Evolutionary conservation across 176 grass and related monocot species (phyloP), one percentile per base, ranked within the genome.

Genomic region (Metroxylon sagu): DNA sequence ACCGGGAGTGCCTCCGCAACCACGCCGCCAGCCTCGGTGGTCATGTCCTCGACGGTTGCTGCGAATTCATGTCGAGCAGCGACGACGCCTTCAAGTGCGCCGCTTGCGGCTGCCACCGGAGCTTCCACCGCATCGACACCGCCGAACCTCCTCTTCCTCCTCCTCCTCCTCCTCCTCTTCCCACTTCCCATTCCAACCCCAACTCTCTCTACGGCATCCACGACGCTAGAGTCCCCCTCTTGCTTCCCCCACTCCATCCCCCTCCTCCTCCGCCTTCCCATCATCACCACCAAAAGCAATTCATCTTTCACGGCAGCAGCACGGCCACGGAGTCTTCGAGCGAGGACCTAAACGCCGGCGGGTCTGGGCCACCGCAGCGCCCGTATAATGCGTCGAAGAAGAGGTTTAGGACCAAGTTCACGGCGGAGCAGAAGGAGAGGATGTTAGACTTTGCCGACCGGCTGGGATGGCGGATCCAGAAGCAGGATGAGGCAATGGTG

Each of bases 31-130:
- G 82, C 84, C 65, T 92, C 66, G 93, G 93, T 57, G 84, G 87
- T 48, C 81, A 98, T 57, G 79, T 98, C 64, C 76, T 98, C 18
- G 93, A 98, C 52, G 93, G 93, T 48, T 98, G 93, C 74, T 84
- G 93, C 66, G 93, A 98, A 81, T 98, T 89, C 93, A 92, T 92
- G 93, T 62, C 79, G 17, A 66, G 79, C 64, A 61, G 63, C 14
- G 23, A 65, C 14, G 71, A 56, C 51, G 84, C 79, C 54, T 78
- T 92, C 39, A 64, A 73, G 23, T 98, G 93, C 64, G 93, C 84
- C 49, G 87, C 93, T 8, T 98, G 93, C 79, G 76, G 82, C 35
- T 98, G 93, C 84, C 93, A 98, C 70, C 87, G 93, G n/a, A 98
- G 87, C 72, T 97, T 97, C 83, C 93, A 90, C 72, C 82, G 90